These are phyloP conservation scores for Xylariaceae sp. DNA, from an alignment of 2,329 filamentous ascomycete genomes.

Conservation along the genomic window DNA sequence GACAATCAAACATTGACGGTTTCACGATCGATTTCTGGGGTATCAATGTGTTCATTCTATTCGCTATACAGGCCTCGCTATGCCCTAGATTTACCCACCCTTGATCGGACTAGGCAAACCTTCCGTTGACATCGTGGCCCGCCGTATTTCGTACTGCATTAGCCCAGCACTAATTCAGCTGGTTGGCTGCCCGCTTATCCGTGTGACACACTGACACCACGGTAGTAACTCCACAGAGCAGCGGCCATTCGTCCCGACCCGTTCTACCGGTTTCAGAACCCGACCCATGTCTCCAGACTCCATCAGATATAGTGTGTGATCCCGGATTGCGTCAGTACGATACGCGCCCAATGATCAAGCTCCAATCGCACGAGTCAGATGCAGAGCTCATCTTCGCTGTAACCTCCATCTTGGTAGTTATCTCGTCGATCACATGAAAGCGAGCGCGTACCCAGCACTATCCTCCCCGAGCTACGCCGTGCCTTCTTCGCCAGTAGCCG, in stretches of 20 bases:
- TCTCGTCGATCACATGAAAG: constrained; percentile 4
- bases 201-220: background rate
- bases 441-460: constrained; percentile 13
- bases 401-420: background rate
- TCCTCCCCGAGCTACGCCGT: constrained; percentile 18
- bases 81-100: background rate
- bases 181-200: constrained; percentile 4
- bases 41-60: constrained; percentile 5
- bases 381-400: constrained; percentile 22
- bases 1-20: constrained; percentile 1
- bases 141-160: background rate
- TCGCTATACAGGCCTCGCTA: background rate
- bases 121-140: background rate
- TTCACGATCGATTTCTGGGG: background rate
- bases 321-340: background rate
- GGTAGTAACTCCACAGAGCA: background rate
- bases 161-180: background rate
- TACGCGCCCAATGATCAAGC: constrained; percentile 6
- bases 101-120: constrained; percentile 1
- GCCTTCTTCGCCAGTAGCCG: constrained; percentile 15
- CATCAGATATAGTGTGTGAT: background rate
- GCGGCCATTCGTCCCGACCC: constrained; percentile 1
- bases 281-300: background rate
- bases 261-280: constrained; percentile 11
- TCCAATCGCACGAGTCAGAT: constrained; percentile 6